Conservation (phyloP, 2,329 filamentous ascomycete genomes). For the Keithomyces neogunnii region DNA sequence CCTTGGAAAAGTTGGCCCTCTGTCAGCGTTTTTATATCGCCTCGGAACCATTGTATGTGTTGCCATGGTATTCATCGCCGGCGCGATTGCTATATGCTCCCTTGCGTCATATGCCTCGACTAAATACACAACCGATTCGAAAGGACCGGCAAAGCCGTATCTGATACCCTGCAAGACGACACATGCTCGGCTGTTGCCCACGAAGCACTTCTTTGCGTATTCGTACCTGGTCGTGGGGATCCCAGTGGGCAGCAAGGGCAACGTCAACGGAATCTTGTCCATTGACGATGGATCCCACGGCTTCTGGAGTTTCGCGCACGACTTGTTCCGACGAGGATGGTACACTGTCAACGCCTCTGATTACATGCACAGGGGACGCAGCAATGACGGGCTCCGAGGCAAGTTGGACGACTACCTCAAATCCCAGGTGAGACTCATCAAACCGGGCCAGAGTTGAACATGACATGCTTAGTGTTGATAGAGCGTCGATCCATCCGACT, state of each 20-base stretch:
- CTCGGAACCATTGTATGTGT: neutral
- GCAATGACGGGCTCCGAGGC: conserved; percentile 45
- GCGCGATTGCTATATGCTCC: neutral
- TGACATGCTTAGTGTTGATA: conserved; percentile 23
- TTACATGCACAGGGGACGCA: conserved; percentile 49
- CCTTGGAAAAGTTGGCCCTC: neutral
- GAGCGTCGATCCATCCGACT: conserved; percentile 49
- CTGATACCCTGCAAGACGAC: conserved; percentile 58
- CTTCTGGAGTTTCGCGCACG: conserved; percentile 1
- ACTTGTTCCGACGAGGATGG: conserved; percentile 30
- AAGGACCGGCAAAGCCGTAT: conserved; percentile 27
- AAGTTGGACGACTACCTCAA: conserved; percentile 55
- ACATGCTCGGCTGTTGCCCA: conserved; percentile 59
- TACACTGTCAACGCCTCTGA: conserved; percentile 51
- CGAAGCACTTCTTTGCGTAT: conserved; percentile 60
- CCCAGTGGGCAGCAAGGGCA: conserved; percentile 54
- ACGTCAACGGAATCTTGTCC: conserved; percentile 48
- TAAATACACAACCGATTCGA: conserved; percentile 1
- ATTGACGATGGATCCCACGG: conserved; percentile 14
- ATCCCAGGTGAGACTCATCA: conserved; percentile 37
- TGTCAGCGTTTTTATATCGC: neutral
- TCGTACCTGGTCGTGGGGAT: conserved; percentile 63
- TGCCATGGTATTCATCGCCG: neutral
- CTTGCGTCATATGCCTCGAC: neutral
- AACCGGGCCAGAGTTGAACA: conserved; percentile 6